These are phyloP conservation scores for Crassisporium funariophilum DNA, from an alignment of 768 basidiomycete genomes.

Conservation along the genomic window DNA sequence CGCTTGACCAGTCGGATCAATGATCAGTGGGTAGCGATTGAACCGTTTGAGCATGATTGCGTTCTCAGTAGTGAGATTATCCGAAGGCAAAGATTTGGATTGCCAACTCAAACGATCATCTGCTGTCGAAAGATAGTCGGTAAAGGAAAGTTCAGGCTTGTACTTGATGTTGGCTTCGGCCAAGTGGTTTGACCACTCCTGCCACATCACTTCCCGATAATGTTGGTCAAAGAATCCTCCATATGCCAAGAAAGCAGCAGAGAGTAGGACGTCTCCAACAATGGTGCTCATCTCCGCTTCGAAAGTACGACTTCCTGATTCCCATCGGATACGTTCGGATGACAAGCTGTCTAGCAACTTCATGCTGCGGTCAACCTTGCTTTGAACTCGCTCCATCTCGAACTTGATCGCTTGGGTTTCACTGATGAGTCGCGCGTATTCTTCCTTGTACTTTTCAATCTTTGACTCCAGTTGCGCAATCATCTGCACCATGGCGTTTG, in stretches of 20 bases:
- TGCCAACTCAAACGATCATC: conserved; percentile 97
- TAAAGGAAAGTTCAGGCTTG: conserved; percentile 89
- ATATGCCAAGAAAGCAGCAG: conserved; percentile 95
- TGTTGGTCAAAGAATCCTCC: conserved; percentile 99
- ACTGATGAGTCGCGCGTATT: conserved; percentile 95
- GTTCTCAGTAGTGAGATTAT: conserved; percentile 96
- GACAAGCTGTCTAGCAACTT: conserved; percentile 92
- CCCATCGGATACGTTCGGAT: conserved; percentile 94
- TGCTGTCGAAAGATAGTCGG: conserved; percentile 95
- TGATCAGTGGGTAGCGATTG: conserved; percentile 95
- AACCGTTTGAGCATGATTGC: conserved; percentile 99
- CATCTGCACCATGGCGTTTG: conserved; percentile 85
- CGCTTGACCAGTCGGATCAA: conserved; percentile 98
- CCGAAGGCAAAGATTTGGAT: conserved; percentile 91
- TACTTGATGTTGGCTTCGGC: conserved; percentile 87
- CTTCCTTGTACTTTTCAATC: conserved; percentile 93
- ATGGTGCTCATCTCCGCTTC: conserved; percentile 99
- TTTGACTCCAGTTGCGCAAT: conserved; percentile 91
- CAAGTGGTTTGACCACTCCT: conserved; percentile 90
- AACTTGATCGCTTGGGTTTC: conserved; percentile 96
- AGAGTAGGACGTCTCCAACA: conserved; percentile 93
- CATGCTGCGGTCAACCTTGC: conserved; percentile 97
- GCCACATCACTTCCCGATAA: conserved; percentile 97
- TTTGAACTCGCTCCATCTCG: conserved; percentile 97
- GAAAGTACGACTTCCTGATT: conserved; percentile 91